phyloP scores from a whole-genome alignment of 2,329 filamentous ascomycete genomes.

The Pseudohalonectria lignicola region DNA sequence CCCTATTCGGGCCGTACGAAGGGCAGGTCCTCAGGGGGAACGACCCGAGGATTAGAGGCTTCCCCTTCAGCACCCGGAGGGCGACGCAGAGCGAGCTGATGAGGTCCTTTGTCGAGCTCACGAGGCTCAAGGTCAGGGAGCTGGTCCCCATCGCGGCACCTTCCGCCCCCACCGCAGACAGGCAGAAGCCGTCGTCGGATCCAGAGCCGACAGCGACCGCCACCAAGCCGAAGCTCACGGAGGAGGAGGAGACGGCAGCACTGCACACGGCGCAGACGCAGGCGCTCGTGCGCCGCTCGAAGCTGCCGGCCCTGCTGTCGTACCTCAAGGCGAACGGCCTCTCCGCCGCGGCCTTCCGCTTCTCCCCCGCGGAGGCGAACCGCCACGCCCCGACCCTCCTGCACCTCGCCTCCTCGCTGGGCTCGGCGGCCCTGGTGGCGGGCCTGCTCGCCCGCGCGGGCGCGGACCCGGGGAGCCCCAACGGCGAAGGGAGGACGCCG shows the following conservation, averaged over 20 bases:
- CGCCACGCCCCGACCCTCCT: conserved; percentile 75
- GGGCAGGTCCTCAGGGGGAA: conserved; percentile 71
- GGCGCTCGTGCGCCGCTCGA: conserved; percentile 78
- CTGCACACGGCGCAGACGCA: conserved; percentile 86
- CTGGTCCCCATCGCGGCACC: conserved; percentile 49
- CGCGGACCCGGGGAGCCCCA: conserved; percentile 62
- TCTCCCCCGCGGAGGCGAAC: conserved; percentile 53
- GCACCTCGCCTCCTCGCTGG: conserved; percentile 75
- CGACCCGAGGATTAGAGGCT: conserved; percentile 71
- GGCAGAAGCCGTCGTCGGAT: conserved; percentile 31
- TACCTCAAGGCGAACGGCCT: conserved; percentile 73
- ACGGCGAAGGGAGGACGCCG: conserved; percentile 67
- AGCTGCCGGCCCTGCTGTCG: conserved; percentile 73
- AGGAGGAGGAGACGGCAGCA: conserved; percentile 72
- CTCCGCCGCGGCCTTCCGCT: conserved; percentile 54
- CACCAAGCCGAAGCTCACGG: conserved; percentile 50
- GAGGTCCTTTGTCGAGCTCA: conserved; percentile 89
- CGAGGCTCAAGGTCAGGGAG: conserved; percentile 73
- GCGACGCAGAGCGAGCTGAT: conserved; percentile 93
- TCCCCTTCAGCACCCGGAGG: conserved; percentile 85
- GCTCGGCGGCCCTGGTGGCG: conserved; percentile 64
- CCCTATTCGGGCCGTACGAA: conserved; percentile 85
- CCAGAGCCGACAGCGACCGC: conserved; percentile 31
- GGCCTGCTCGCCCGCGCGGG: conserved; percentile 66
- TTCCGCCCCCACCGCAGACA: conserved; percentile 33